Base-by-base conservation (phyloP, 2,329 filamentous ascomycete genomes). In the Colletotrichum chlorophyti region DNA sequence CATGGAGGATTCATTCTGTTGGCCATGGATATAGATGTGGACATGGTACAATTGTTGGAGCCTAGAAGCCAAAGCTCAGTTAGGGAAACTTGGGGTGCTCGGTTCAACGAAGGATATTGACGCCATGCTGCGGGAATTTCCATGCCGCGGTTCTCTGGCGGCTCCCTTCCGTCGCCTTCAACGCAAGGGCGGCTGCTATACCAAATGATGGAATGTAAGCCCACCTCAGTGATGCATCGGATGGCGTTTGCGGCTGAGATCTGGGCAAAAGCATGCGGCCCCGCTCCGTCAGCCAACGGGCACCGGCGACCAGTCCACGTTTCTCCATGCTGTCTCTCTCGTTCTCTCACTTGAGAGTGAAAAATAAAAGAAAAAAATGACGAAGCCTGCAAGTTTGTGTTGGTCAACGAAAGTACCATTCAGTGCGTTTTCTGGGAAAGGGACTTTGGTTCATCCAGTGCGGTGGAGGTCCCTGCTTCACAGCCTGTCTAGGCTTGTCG, bases 201-300 rank as follows among this genome's bases (percentile, higher is more conserved):
- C 40, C 31, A 32, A 50, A 46, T 43, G 32, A 31, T 37, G 51
- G 43, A 55, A 40, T 50, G 38, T 26, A 41, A 26, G 19, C 37
- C 23, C 21, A 45, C 21, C 45, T 24, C 43, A 50, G 21, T 32
- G 31, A 60, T 27, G 24, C 32, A 21, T 60, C 57, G 51, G 38
- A 60, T 40, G 57, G 57, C 51, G 45, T 57, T 60, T 60, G 57
- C 57, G 57, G 57, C 57, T 57, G 57, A 60, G 26, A 40, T 31
- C 43, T 38, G 6, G 42, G 35, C 29, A n/a, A n/a, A n/a, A n/a
- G n/a, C 53, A 15, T 50, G 45, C 19, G 21, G 41, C 14, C 34
- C 34, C 45, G 21, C 31, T 42, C 29, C 5, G 17, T 35, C 38
- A 42, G 50, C 43, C 32, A 55, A 59, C 35, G 29, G 38, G 26